Evolutionary conservation across 768 basidiomycete genomes (phyloP), one percentile per base, ranked within the genome.

Genomic region (Pisolithus orientalis): DNA sequence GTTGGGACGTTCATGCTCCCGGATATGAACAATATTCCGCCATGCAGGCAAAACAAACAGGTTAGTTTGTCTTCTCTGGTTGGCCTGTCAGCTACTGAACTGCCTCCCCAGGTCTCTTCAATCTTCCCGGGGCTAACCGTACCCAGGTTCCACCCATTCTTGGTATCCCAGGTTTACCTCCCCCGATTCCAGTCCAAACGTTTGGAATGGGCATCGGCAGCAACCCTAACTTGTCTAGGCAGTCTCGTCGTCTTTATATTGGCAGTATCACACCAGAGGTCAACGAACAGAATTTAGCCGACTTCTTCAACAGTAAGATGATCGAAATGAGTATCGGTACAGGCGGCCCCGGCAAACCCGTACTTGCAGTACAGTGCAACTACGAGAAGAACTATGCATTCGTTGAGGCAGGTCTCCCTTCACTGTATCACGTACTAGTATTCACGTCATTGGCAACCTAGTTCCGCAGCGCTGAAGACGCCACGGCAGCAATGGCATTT

Each of bases 371-470:
- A 5, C 93, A 95, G 64, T 89, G 96, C 73, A 97, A 97, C 65
- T 94, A 94, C 62, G 96, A 98, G 70, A 99, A 98, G 77, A 94
- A 92, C 61, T 99, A 97, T 65, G 96, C 96, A 1, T 99, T 97
- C 66, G 89, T 98, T 49, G 96, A 99, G 78, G 95, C 95, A 65
- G 57, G 77, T 63, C 38, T 34, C 40, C 24, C 24, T 48, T n/a
- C 4, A 51, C 24, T 31, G 32, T 51, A 39, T 39, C 34, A 16
- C 60, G 28, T 7, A 25, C 11, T 17, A n/a, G 5, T 32, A 29
- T 44, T 67, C 52, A 58, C 50, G 25, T 50, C 57, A 17, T 39
- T 28, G 32, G 6, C 39, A 54, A 61, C 5, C n/a, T 62, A 98
- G 95, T 98, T 98, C 79, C 93, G 95, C 53, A 94, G 90, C 57